phyloP scores from a whole-genome alignment of 257 asterid species.

The Anisodus acutangulus region DNA sequence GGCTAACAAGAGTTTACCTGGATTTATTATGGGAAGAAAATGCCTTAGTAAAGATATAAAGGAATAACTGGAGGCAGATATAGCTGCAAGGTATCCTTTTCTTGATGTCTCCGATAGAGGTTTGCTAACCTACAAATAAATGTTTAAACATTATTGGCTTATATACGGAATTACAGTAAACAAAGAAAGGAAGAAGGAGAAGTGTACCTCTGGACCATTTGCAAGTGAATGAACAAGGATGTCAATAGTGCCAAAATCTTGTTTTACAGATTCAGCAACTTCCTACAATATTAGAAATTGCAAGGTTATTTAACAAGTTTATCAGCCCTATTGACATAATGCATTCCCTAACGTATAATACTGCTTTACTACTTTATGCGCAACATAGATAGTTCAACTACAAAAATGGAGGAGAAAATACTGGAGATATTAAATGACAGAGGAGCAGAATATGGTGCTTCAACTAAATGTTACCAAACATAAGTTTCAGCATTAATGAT shows the following conservation, averaged over 20 bases:
- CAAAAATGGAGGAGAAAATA: neutral
- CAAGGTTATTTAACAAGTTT: constrained; percentile 13
- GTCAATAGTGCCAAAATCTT: constrained; percentile 94
- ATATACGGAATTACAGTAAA: neutral
- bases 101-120: constrained; percentile 90
- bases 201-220: constrained; percentile 91
- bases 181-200: neutral
- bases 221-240: constrained; percentile 99
- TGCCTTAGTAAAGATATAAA: constrained; percentile 79
- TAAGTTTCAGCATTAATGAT: constrained; percentile 2
- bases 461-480: neutral
- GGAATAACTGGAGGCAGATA: constrained; percentile 96
- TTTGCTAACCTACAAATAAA: constrained; percentile 63
- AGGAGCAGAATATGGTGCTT: neutral
- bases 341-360: neutral
- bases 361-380: neutral
- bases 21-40: constrained; percentile 85
- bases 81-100: constrained; percentile 85
- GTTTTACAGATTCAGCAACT: constrained; percentile 89
- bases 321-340: neutral
- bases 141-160: neutral
- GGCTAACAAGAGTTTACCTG: constrained; percentile 50
- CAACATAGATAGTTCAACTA: neutral
- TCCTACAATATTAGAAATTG: constrained; percentile 53
- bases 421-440: neutral